phyloP scores from a whole-genome alignment of 23 red algal species.

The Agarophyton chilense region DNA sequence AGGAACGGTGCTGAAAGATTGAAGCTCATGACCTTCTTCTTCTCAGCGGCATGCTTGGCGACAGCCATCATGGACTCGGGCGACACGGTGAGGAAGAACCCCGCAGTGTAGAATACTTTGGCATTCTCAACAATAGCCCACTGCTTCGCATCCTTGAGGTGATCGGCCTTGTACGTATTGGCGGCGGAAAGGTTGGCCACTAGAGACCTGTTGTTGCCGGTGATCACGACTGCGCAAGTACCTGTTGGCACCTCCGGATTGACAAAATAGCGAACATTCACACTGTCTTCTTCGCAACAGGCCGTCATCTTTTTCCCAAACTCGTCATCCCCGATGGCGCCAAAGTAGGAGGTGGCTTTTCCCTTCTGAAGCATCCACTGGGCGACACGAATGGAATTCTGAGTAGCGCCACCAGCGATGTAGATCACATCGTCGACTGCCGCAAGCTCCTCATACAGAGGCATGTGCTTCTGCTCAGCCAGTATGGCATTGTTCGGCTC shows the following conservation, averaged over 20 bases:
- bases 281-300: constrained; percentile 75
- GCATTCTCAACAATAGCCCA: constrained; percentile 93
- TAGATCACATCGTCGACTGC: constrained; percentile 59
- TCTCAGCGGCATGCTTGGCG: constrained; percentile 68
- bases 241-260: constrained; percentile 81
- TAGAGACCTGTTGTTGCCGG: constrained; percentile 89
- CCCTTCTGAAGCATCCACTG: constrained; percentile 92
- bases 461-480: constrained; percentile 91
- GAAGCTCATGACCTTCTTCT: constrained; percentile 90
- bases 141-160: constrained; percentile 79
- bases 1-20: constrained; percentile 99
- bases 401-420: constrained; percentile 95
- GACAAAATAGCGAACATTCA: constrained; percentile 88
- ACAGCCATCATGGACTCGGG: constrained; percentile 83
- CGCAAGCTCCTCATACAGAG: constrained; percentile 84
- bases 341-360: constrained; percentile 86
- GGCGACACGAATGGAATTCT: constrained; percentile 97
- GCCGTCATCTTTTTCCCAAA: constrained; percentile 89
- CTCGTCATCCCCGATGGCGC: constrained; percentile 91
- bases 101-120: constrained; percentile 88
- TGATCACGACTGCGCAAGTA: constrained; percentile 95
- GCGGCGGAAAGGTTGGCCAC: constrained; percentile 94
- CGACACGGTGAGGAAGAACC: constrained; percentile 98
- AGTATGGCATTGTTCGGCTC: constrained; percentile 97
- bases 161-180: constrained; percentile 90